phyloP scores from a whole-genome alignment of 768 basidiomycete species.

The Lentinus brumalis region DNA sequence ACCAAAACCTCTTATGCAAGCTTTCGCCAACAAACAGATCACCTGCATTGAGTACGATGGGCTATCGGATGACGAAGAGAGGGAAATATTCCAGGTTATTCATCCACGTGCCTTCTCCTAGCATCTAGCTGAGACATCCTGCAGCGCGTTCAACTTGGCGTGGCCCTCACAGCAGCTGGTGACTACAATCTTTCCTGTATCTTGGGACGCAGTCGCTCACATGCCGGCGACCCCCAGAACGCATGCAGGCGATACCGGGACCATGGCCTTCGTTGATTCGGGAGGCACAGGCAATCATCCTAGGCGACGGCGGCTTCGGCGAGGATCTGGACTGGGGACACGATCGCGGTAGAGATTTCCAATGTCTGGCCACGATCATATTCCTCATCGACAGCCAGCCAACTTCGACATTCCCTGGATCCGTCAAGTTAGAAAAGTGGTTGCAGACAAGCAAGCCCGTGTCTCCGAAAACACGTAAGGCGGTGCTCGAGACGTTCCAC shows the following conservation, averaged over 20 bases:
- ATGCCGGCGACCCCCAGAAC: constrained; percentile 43
- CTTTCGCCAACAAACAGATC: constrained; percentile 74
- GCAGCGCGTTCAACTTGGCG: constrained; percentile 76
- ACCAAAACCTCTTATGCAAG: constrained; percentile 51
- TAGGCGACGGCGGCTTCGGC: constrained; percentile 42
- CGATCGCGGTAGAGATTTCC: constrained; percentile 41
- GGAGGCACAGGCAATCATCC: constrained; percentile 48
- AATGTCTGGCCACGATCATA: constrained; percentile 34
- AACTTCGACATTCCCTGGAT: constrained; percentile 17
- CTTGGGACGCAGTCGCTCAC: neutral
- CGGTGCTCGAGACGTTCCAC: constrained; percentile 47
- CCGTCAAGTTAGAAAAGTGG: constrained; percentile 31
- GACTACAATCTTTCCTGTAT: constrained; percentile 6
- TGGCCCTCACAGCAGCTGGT: constrained; percentile 74
- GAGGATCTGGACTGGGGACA: constrained; percentile 39
- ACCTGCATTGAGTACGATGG: constrained; percentile 67
- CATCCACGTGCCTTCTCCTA: neutral
- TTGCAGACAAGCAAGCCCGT: constrained; percentile 29
- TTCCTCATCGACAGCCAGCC: constrained; percentile 31
- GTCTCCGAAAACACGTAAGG: constrained; percentile 28
- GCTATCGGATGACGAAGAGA: constrained; percentile 54
- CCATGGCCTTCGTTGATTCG: constrained; percentile 63
- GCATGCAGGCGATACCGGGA: constrained; percentile 65
- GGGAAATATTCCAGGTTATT: constrained; percentile 71
- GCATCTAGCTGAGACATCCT: neutral